phyloP scores from a whole-genome alignment of 305 asterid genomes.

The Petunia hybrid region DNA sequence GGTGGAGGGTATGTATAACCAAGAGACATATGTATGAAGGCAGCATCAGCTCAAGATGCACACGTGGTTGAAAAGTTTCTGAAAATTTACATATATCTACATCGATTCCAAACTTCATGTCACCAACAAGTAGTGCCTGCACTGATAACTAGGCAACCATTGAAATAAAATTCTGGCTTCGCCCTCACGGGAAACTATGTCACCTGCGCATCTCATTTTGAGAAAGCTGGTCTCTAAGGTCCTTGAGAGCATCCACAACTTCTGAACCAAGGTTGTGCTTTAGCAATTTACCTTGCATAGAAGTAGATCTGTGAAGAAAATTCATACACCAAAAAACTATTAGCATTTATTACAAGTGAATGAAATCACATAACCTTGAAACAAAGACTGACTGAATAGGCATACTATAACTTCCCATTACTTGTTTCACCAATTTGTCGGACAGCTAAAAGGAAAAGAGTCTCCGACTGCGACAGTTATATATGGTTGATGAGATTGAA shows the following conservation, averaged over 20 bases:
- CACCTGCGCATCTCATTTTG: conserved; percentile 43
- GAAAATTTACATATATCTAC: neutral
- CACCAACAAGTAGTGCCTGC: neutral
- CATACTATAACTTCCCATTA: neutral
- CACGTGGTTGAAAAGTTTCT: neutral
- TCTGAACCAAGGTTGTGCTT: conserved; percentile 92
- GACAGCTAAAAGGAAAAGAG: neutral
- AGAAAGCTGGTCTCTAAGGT: conserved; percentile 81
- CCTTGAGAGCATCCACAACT: conserved; percentile 90
- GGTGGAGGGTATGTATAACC: conserved; percentile 4
- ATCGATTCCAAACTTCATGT: neutral
- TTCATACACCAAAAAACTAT: neutral
- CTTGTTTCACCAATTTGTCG: neutral
- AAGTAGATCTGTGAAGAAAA: conserved; percentile 65
- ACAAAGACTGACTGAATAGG: neutral
- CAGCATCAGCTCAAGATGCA: conserved; percentile 22
- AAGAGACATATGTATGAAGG: neutral
- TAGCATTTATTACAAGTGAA: neutral
- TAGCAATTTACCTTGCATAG: conserved; percentile 91
- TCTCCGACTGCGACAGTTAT: neutral
- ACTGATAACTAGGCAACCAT: neutral
- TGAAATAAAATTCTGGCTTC: conserved; percentile 2
- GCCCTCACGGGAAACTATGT: conserved; percentile 8
- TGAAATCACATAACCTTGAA: neutral
- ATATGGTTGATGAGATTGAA: conserved; percentile 12